Evolutionary conservation across 495 filamentous ascomycete species (phyloP).

Genomic region (Pyronema domesticum): DNA sequence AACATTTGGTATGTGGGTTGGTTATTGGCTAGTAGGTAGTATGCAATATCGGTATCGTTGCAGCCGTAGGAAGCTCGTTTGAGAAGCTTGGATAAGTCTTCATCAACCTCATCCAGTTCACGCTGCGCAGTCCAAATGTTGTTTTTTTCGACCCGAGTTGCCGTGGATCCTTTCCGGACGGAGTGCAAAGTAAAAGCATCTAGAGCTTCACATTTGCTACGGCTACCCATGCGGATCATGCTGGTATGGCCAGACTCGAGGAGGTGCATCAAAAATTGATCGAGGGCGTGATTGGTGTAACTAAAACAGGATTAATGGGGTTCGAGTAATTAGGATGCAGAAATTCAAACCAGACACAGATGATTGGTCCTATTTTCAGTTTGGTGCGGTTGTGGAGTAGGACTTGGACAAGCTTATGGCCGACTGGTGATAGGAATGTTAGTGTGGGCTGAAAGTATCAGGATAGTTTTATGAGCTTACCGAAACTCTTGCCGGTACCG

Average conservation of each 20-base stretch:
- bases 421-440: not conserved
- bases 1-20: not conserved
- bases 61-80: not conserved
- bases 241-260: conserved; percentile 36
- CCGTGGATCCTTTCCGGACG: not conserved
- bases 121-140: not conserved
- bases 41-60: not conserved
- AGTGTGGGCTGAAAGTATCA: too few relatives aligned
- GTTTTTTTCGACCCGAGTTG: not conserved
- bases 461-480: conserved; percentile 1
- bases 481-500: conserved; percentile 50
- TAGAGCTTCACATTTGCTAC: conserved; percentile 39
- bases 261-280: conserved; percentile 53
- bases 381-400: conserved; percentile 39
- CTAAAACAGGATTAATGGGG: too few relatives aligned
- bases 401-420: conserved; percentile 36
- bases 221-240: conserved; percentile 52
- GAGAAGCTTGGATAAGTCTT: not conserved
- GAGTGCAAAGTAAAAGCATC: not conserved
- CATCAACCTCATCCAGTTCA: not conserved
- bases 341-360: conserved; percentile 33
- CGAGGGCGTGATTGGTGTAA: conserved; percentile 59
- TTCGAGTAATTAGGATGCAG: too few relatives aligned
- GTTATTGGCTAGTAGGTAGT: not conserved
- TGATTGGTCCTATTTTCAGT: conserved; percentile 41